Base-by-base conservation (phyloP, 192 early-diverging fungal species). In the Backusella mclennaniae region DNA sequence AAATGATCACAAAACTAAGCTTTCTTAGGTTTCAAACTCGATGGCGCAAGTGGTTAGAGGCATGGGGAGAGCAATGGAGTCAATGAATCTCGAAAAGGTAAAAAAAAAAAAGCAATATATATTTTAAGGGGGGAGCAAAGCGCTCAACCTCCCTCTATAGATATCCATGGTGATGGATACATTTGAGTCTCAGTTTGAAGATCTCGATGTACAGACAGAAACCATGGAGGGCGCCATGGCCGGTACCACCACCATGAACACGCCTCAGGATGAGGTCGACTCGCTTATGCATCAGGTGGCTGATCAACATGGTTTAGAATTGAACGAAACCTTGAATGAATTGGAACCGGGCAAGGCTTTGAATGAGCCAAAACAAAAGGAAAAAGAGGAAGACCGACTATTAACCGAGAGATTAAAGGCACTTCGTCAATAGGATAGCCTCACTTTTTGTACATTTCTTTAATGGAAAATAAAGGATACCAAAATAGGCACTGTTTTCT, bases 81-180 rank as follows among this genome's bases (percentile, higher is more conserved):
- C 90, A 19, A 97, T 98, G 96, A 95, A 97, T 79, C 88, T 98
- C 42, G 97, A 97, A 79, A 92, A 93, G 90, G 93, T 93, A 82
- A 17, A 26, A 26, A 26, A 26, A 26, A 8, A 23, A 1, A 56
- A 19, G 44, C 26, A 26, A 31, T 31, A 31, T 31, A 31, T 1
- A 6, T 17, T 7, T 39, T 12, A 49, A 17, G 7, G 17, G 17
- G 42, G 14, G 0, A 14, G 0, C 3, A 17, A 14, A 17, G 1
- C 6, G 6, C 12, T 15, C 6, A 14, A 35, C 21, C 38, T 6
- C 12, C 14, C 6, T 63, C 7, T 19, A 8, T 70, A 95, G 90
- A 96, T 98, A 67, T 94, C 95, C 2, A 80, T 90, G 87, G 91
- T 97, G 11, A 98, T 98, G 96, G 97, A 97, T 83, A 95, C 91